Base-by-base conservation (phyloP, 495 filamentous ascomycete genomes). In the Aspergillus mulundensis region DNA sequence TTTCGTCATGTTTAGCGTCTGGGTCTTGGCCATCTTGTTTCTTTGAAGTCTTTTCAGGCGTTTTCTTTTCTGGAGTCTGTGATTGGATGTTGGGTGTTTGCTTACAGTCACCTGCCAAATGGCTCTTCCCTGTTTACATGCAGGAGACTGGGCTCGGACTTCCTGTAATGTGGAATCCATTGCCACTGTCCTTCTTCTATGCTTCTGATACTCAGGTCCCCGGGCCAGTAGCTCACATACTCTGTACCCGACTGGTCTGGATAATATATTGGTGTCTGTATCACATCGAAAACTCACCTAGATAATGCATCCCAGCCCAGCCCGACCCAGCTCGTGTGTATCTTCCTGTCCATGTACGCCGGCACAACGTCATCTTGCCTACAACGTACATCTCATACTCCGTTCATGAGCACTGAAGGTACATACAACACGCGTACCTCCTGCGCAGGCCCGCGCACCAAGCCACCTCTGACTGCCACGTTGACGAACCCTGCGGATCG, bases 1-100 rank as follows among this genome's bases (percentile, higher is more conserved):
- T 25, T 20, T 49, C 56, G 56, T 50, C 42, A 34, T 49, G 28
- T 49, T 36, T 15, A 50, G 34, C 61, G 54, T 24, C 46, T 60
- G 32, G 23, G 38, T 24, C 24, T 14, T 47, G 44, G 23, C 14
- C 1, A 32, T 15, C 25, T 23, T 30, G 14, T 8, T 5, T 18
- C 21, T 47, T 47, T 30, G 44, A 28, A 47, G 18, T 24, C 41
- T 24, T 23, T 28, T 14, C 15, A 18, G n/a, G 43, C 54, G 32
- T 50, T 42, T 60, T 55, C 46, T 53, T 40, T 42, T 45, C 18
- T 39, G 24, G 21, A 41, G 46, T 54, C 6, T 51, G 41, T 58
- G 41, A 60, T 60, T 62, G 59, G 58, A 32, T 46, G 39, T 44
- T 32, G 16, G 40, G 28, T 14, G 16, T 44, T 34, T 21, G 39